Evolutionary conservation across 352 stramenopile species (phyloP).

Genomic region (Phytophthora ohioensis): DNA sequence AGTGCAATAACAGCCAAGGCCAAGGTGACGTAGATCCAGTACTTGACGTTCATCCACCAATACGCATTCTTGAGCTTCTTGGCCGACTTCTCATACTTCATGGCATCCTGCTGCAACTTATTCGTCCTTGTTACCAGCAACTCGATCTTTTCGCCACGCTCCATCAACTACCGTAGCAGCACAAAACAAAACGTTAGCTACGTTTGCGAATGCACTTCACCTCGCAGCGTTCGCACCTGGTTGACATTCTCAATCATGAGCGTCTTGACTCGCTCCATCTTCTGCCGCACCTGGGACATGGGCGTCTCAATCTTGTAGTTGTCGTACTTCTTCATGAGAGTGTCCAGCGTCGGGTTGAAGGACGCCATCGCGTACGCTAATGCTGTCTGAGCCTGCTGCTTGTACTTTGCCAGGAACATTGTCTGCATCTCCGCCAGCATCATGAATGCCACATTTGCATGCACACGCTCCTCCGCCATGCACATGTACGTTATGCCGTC

Average conservation of each 20-base stretch:
- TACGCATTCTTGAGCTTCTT: conserved; percentile 93
- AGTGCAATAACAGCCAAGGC: conserved; percentile 66
- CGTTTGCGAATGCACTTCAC: neutral
- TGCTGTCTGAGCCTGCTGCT: conserved; percentile 69
- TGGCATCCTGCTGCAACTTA: conserved; percentile 95
- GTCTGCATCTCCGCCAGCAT: conserved; percentile 77
- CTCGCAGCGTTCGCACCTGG: conserved; percentile 48
- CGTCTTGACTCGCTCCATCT: conserved; percentile 98
- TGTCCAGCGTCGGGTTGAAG: conserved; percentile 68
- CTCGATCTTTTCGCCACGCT: conserved; percentile 99
- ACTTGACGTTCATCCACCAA: conserved; percentile 91
- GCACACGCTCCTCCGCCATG: conserved; percentile 83
- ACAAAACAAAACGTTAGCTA: conserved; percentile 1
- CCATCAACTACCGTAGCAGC: conserved; percentile 81
- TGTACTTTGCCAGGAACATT: conserved; percentile 72
- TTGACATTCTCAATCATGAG: conserved; percentile 99
- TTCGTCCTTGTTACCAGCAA: conserved; percentile 86
- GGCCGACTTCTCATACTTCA: conserved; percentile 96
- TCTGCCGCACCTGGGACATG: conserved; percentile 86
- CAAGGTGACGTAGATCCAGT: conserved; percentile 69
- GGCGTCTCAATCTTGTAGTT: conserved; percentile 85
- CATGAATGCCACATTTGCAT: conserved; percentile 76
- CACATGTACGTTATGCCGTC: conserved; percentile 85
- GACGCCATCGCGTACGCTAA: conserved; percentile 74
- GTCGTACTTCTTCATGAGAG: conserved; percentile 88